Base-by-base conservation (phyloP, 2,329 filamentous ascomycete species). In the Tetracladium maxilliforme region DNA sequence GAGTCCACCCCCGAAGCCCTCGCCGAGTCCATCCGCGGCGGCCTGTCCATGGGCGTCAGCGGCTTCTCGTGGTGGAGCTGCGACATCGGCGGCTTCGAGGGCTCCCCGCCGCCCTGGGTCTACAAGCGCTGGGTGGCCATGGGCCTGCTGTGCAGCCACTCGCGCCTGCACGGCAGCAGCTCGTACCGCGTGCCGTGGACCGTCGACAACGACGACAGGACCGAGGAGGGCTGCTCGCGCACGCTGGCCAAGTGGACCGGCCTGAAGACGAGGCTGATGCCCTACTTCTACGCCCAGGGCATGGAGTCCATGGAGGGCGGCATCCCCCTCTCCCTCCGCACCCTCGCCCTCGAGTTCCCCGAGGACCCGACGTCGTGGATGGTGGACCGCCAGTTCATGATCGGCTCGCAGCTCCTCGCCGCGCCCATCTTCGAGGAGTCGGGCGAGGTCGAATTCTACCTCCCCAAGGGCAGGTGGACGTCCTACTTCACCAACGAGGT, bases 81-180 rank as follows among this genome's bases (percentile, higher is more conserved):
- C 33, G 74, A 79, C 40, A 79, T 79, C 36, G 73, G 74, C 24
- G 74, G 73, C 1, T 79, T 82, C 37, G 76, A 82, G 41, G 76
- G 76, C 4, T 62, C 50, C 4, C 75, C 76, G 4, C 61, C 58
- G 3, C 70, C 68, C 0, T 72, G 69, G 53, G 65, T 82, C 37
- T 82, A 82, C 49, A 82, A 81, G 51, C 68, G 76, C 24, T 82
- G 76, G 76, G 73, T 81, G 6, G 73, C 73, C n/a, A 79, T 81
- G 45, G 76, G 76, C 1, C 57, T 81, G 2, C 50, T 82, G 20
- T 79, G 72, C 36, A 69, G 66, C 7, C 76, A 82, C 45, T 77
- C 70, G 19, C 63, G 75, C 10, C 58, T 82, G 8, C 76, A 82
- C 42, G 76, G 76, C 3, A 74, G 68, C 25, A 65, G 58, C 31